Evolutionary conservation across 2,329 filamentous ascomycete genomes (phyloP), one percentile per base, ranked within the genome.

Genomic region (Ciborinia camelliae): DNA sequence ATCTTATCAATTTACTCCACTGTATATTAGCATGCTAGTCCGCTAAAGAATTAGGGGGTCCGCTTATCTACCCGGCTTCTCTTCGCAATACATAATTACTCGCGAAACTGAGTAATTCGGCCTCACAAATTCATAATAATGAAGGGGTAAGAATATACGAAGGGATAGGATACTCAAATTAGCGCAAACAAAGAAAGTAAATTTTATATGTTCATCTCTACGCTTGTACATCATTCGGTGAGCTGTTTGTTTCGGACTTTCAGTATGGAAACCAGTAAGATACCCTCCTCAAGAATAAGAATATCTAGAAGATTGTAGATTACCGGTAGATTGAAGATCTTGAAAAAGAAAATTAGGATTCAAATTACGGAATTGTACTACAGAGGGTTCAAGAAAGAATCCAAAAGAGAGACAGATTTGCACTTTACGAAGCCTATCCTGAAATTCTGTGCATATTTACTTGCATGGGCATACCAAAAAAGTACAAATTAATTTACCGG

Each of bases 1-100:
- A 59, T 41, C 43, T 59, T 63, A 63, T 59, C 53, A 59, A 60
- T n/a, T 53, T 32, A 53, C 59, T 53, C 48, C 48, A 62, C 47
- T 41, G 35, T 62, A 41, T 62, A 32, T 20, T 23, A 35, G n/a
- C 23, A 23, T 23, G 20, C 43, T 20, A 45, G 5, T 20, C n/a
- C 35, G 26, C 50, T 54, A 32, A 20, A 55, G 37, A 32, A 26
- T 59, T 59, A 59, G 53, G 62, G 62, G 62, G 62, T 64, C 62
- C 62, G 62, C 62, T 64, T 64, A 64, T 64, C 57, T 47, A 53
- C 59, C 62, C 62, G 62, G 53, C 62, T 64, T 50, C 53, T 64
- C 45, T 43, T 64, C 62, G 62, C 35, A 45, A 32, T 32, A 32
- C 50, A 23, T 9, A 10, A 15, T 57, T 12, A 47, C 45, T 55